Conservation (phyloP, 768 basidiomycete species). For the Amyloporia xantha region DNA sequence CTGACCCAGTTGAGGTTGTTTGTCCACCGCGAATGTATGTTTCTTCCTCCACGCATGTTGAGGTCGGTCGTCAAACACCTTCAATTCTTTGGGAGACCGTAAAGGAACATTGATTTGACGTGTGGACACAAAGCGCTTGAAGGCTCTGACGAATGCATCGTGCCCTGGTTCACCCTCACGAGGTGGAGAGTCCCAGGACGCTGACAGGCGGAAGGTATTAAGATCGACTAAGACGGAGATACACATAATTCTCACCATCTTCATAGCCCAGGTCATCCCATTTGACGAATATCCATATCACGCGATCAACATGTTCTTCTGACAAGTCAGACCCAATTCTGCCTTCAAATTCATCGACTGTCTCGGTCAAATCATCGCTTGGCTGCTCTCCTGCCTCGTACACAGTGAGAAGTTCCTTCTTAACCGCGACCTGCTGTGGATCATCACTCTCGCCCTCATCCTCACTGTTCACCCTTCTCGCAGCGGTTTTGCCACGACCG, state of each 20-base stretch:
- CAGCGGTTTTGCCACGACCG: constrained; percentile 20
- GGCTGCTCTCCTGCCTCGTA: constrained; percentile 64
- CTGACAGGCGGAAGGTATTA: constrained; percentile 32
- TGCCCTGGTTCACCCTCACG: constrained; percentile 49
- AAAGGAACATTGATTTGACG: constrained; percentile 53
- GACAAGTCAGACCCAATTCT: constrained; percentile 35
- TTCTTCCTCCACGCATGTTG: constrained; percentile 47
- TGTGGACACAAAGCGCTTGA: constrained; percentile 58
- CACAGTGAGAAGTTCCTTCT: constrained; percentile 29
- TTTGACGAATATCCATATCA: constrained; percentile 84
- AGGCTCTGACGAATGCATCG: constrained; percentile 59
- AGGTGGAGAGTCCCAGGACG: constrained; percentile 92
- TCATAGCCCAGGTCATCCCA: constrained; percentile 94
- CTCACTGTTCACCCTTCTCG: constrained; percentile 21
- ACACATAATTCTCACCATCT: constrained; percentile 51
- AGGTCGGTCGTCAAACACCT: constrained; percentile 32
- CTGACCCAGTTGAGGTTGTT: constrained; percentile 66
- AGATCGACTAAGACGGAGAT: not conserved
- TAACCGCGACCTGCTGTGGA: constrained; percentile 24
- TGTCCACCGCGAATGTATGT: constrained; percentile 40
- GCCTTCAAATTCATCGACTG: constrained; percentile 56
- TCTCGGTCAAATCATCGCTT: constrained; percentile 43
- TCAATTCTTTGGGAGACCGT: constrained; percentile 34
- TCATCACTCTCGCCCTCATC: constrained; percentile 25
- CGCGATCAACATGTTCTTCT: constrained; percentile 46